Evolutionary conservation across 495 filamentous ascomycete genomes (phyloP), one percentile per base, ranked within the genome.

Genomic region (Neurospora cerealis): DNA sequence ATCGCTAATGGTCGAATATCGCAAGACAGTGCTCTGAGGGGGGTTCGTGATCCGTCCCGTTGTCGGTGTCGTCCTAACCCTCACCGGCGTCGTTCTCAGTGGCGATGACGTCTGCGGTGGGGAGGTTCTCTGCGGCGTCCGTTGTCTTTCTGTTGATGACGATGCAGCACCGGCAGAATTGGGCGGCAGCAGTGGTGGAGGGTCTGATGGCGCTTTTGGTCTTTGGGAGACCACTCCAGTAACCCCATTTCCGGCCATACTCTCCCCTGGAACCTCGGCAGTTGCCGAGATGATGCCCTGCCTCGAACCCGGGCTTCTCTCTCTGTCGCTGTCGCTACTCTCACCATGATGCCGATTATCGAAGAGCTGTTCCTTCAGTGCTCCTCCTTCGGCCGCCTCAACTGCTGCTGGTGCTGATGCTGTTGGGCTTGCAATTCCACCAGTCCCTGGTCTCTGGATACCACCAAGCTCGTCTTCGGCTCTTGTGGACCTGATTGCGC

Each of bases 1-100:
- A 21, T 83, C 81, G 76, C 84, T 85, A 32, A 83, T 71, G 54
- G 77, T 75, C 21, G 84, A 85, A 70, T 85, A 86, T 69, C 84
- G 75, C 28, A 66, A 15, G 13, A 82, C 21, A 5, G 78, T 79
- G 62, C 79, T 83, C 13, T 77, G 60, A 13, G 77, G 79, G 17
- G 81, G 80, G 71, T 81, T 80, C 19, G 83, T 83, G 32, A 79
- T 77, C 21, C 79, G 81, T 34, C 77, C 78, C 38, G 70, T 38
- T 19, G 75, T 74, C 11, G 77, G 74, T 17, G 73, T 54, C 19
- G 77, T 75, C 69, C n/a, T 73, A 34, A 66, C 72, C 69, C 74
- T 74, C 17, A 74, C 36, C n/a, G 77, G 77, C 17, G 80, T 77
- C 36, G 46, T 69, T 11, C 70, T 44, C 28, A 66, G 4, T 17